Evolutionary conservation across 257 asterid species (phyloP), one percentile per base, ranked within the genome.

Genomic region (Vinca minor): DNA sequence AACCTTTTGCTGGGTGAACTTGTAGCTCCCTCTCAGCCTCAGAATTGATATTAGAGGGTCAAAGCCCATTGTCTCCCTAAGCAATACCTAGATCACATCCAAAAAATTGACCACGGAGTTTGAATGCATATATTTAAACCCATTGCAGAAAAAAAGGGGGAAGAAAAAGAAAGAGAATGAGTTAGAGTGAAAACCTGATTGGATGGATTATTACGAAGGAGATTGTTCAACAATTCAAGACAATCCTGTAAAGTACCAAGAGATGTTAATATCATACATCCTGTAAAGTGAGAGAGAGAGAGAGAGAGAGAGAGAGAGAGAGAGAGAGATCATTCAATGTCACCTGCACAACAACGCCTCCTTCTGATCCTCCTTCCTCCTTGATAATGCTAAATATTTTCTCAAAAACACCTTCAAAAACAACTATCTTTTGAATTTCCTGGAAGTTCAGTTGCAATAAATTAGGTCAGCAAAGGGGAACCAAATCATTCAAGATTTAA

Each of bases 271-370:
- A 56, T 61, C 4, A 36, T 21, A 15, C 20, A 47, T 55, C 21
- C 64, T 14, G 26, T 21, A 28, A 36, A 32, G 41, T 15, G n/a
- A n/a, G n/a, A n/a, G n/a, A n/a, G n/a, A n/a, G n/a, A 34, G 4
- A 34, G 38, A 2, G 38, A 7, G 38, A 2, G 38, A 34, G 38
- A 34, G 7, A 34, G 38, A 38, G 41, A 36, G 12, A 12, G 6
- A 50, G 52, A 65, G 50, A 65, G 50, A 35, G 28, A n/a, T 13
- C 7, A 0, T 38, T 25, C 39, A 65, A 45, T 21, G 48, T 45
- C 77, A 91, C 98, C 96, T 91, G 98, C 72, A 91, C 96, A 74
- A 91, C 95, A 58, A 88, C 97, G 11, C 98, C 98, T 52, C 99
- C 96, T 74, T 93, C 97, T 66, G 96, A 89, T 67, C 95, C 96